Percentiles rank a stretch among this genome's conserved stretches.
These are phyloP conservation scores for Patellifolia procumbens DNA, from an alignment of 179 eudicot genomes.

Conservation along the genomic window DNA sequence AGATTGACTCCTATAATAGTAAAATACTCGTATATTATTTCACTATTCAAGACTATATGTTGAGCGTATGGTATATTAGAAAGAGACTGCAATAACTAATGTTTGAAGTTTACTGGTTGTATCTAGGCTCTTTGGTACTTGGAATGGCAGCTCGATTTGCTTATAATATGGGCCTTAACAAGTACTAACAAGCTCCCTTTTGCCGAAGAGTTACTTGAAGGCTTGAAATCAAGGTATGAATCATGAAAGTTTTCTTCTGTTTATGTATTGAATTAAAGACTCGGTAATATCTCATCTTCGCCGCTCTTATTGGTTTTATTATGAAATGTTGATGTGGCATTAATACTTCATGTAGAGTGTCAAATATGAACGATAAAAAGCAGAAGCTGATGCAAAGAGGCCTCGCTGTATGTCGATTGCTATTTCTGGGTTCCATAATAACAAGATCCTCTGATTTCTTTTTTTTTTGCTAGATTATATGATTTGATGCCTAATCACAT, in stretches of 20 bases:
- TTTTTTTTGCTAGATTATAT: no score
- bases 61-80: neutral
- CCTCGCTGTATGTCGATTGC: constrained; percentile 51
- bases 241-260: neutral
- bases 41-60: neutral
- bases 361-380: constrained; percentile 68
- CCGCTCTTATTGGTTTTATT: neutral
- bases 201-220: constrained; percentile 63
- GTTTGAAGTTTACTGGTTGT: constrained; percentile 7
- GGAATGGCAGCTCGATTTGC: constrained; percentile 87
- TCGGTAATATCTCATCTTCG: no score
- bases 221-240: constrained; percentile 56
- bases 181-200: constrained; percentile 41
- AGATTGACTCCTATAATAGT: neutral
- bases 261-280: neutral
- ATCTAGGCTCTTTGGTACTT: constrained; percentile 59
- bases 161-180: constrained; percentile 73
- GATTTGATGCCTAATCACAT: neutral
- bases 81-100: constrained; percentile 4
- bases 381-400: constrained; percentile 57
- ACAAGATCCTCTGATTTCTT: neutral
- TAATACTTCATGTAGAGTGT: constrained; percentile 44
- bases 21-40: neutral
- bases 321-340: neutral
- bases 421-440: neutral